These are phyloP conservation scores for Fraxinus xanthoxyloides DNA, from an alignment of 305 asterid genomes.

Conservation along the genomic window DNA sequence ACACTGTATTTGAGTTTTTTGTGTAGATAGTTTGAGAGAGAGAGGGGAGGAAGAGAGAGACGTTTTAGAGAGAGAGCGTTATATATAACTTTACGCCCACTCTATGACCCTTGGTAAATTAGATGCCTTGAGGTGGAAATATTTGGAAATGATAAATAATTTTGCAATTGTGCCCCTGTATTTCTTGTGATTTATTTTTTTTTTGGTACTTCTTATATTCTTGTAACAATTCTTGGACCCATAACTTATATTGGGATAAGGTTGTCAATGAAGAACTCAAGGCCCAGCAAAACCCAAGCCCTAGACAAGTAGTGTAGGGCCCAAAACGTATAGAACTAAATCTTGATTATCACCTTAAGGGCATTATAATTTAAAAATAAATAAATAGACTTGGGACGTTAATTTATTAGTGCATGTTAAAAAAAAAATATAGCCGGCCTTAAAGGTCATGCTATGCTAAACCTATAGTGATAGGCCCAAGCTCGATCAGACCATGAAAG, in stretches of 20 bases:
- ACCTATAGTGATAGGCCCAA: neutral
- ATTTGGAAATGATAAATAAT: conserved; percentile 13
- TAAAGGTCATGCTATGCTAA: neutral
- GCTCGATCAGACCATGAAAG: neutral
- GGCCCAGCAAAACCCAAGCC: neutral
- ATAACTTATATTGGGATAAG: neutral
- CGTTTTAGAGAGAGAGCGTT: conserved; percentile 13
- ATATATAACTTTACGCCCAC: conserved; percentile 49
- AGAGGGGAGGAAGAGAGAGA: neutral
- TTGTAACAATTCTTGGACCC: neutral
- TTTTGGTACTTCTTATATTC: neutral
- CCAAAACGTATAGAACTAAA: neutral
- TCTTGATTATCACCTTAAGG: neutral
- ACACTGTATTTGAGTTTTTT: conserved; percentile 42
- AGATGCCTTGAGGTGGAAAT: conserved; percentile 38
- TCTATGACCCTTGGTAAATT: conserved; percentile 36
- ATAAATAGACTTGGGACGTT: neutral
- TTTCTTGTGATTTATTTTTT: neutral
- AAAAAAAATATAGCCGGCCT: neutral
- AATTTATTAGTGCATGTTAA: neutral
- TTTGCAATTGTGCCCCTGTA: conserved; percentile 24
- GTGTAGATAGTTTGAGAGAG: conserved; percentile 25
- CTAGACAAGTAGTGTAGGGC: neutral
- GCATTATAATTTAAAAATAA: neutral
- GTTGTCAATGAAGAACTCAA: neutral